Evolutionary conservation across 2,329 filamentous ascomycete species (phyloP), one percentile per base, ranked within the genome.

Genomic region (Paecilomyces dactylethromorphus): DNA sequence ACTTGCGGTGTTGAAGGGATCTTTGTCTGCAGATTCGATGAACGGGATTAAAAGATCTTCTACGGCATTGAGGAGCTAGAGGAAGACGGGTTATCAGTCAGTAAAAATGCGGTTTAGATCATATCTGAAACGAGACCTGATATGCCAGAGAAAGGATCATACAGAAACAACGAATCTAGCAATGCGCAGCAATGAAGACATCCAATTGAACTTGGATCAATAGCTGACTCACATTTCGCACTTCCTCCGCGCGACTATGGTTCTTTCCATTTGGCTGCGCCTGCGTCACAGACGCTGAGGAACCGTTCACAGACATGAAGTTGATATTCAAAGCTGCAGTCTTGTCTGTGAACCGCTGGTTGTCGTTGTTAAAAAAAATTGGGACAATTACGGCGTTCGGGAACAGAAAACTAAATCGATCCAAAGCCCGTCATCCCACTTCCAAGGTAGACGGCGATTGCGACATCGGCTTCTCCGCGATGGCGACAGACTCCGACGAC

Each of bases 31-130:
- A 22, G 73, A 68, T 54, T 69, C 69, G 56, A 80, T 75, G 63
- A 79, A 80, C 2, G 75, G 73, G 33, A 80, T 72, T 11, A 80
- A 66, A 52, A 76, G 76, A 32, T 74, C 69, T 65, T 79, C 68
- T 32, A 79, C 76, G 35, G 75, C 72, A 33, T 66, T 70, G 3
- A 75, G 64, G 56, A 76, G 69, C 75, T 77, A 56, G 24, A 26
- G 11, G 52, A 54, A 24, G 50, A 21, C 12, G 24, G n/a, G 54
- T 35, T 45, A 35, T 10, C 53, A 45, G 51, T 58, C 31, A 56
- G 35, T 32, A 29, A 53, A 51, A 45, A 56, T 55, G 29, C 21
- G 18, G 32, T 55, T 29, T 33, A 7, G 22, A 26, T 31, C 24
- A 49, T 12, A 54, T 24, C 11, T 49, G 33, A 22, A 21, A 33